phyloP scores from a whole-genome alignment of 495 filamentous ascomycete species.

The Podospora bellae-mahoneyi region DNA sequence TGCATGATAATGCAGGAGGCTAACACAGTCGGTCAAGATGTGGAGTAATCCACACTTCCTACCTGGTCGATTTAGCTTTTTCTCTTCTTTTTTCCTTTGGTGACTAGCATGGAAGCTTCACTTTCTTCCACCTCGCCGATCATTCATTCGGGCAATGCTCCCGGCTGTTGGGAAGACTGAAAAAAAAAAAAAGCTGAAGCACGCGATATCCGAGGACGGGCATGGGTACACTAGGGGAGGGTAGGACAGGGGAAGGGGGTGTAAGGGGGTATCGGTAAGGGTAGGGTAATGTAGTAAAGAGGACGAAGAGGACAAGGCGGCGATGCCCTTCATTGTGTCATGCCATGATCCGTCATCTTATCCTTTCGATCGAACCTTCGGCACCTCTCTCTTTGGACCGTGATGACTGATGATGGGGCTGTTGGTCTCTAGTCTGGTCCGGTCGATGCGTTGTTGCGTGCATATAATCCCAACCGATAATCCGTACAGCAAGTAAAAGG shows the following conservation, averaged over 20 bases:
- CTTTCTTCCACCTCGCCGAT: neutral
- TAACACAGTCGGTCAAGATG: slow-evolving; percentile 30
- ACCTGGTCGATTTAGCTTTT: slow-evolving; percentile 8
- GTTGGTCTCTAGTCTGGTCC: too few relatives aligned
- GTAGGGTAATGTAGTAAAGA: neutral
- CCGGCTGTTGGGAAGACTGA: neutral
- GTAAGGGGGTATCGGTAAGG: neutral
- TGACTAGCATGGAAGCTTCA: neutral
- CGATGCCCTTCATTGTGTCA: neutral
- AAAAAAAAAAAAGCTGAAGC: neutral
- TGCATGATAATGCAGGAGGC: slow-evolving; percentile 32
- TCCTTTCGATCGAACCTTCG: neutral
- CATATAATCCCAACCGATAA: neutral
- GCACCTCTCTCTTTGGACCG: neutral
- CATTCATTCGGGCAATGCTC: neutral
- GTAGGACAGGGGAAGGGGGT: neutral
- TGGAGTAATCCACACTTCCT: slow-evolving; percentile 23
- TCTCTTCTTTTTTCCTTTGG: neutral
- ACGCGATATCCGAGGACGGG: neutral
- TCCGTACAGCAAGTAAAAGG: neutral
- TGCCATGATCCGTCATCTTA: too few relatives aligned
- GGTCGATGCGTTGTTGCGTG: neutral
- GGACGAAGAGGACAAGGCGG: neutral
- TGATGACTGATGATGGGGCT: too few relatives aligned
- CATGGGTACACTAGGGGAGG: neutral